phyloP scores from a whole-genome alignment of 2,329 filamentous ascomycete species.

The Fusarium sp. region DNA sequence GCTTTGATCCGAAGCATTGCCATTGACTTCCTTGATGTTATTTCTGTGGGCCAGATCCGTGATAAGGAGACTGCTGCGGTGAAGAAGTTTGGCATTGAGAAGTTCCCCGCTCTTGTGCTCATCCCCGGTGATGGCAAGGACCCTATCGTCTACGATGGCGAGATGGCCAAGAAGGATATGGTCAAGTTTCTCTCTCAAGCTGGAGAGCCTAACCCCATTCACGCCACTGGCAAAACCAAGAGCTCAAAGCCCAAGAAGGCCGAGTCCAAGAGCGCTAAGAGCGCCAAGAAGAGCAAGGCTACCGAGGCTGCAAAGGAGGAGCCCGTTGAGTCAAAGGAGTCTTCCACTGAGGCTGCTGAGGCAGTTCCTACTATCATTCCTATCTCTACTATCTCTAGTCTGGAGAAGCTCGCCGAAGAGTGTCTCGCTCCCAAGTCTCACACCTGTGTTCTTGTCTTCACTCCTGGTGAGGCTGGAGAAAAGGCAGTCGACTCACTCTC shows the following conservation, averaged over 20 bases:
- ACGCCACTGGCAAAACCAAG: slow-evolving; percentile 47
- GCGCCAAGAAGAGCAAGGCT: slow-evolving; percentile 43
- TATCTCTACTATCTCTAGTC: slow-evolving; percentile 72
- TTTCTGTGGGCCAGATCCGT: slow-evolving; percentile 84
- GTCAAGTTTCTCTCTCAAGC: slow-evolving; percentile 84
- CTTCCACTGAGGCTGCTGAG: slow-evolving; percentile 36
- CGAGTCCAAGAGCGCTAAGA: slow-evolving; percentile 48
- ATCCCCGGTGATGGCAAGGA: slow-evolving; percentile 77
- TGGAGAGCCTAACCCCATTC: slow-evolving; percentile 82
- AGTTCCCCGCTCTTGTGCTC: slow-evolving; percentile 84
- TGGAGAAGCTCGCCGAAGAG: slow-evolving; percentile 71
- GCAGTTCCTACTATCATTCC: slow-evolving; percentile 60
- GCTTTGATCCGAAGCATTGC: slow-evolving; percentile 85
- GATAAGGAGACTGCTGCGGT: slow-evolving; percentile 80
- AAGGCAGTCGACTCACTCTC: slow-evolving; percentile 72
- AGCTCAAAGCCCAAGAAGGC: slow-evolving; percentile 54
- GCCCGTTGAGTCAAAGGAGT: slow-evolving; percentile 39
- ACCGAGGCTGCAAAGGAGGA: slow-evolving; percentile 47
- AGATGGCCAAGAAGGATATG: slow-evolving; percentile 86
- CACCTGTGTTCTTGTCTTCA: slow-evolving; percentile 84
- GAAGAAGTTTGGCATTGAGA: slow-evolving; percentile 77
- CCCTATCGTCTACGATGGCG: slow-evolving; percentile 79
- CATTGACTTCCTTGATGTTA: slow-evolving; percentile 86
- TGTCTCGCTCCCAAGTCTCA: slow-evolving; percentile 81
- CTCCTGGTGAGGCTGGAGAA: slow-evolving; percentile 65